Evolutionary conservation across 352 stramenopile genomes (phyloP), one percentile per base, ranked within the genome.

Genomic region (Globisporangium heterothallicum): DNA sequence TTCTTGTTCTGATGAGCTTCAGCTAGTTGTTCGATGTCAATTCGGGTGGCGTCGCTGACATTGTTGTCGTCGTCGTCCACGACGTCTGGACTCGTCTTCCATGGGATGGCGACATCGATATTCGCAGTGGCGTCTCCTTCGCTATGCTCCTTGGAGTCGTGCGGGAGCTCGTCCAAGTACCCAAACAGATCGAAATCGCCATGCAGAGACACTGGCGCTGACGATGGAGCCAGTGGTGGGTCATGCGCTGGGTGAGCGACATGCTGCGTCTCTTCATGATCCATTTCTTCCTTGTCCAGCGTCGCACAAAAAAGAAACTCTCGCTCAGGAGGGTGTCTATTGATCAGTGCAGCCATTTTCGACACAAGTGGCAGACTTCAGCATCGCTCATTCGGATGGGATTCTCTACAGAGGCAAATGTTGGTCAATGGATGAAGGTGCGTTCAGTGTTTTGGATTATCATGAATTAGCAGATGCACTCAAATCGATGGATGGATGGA

Each of bases 31-130:
- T 36, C 6, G 7, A 6, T n/a, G n/a, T n/a, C 21, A 27, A 29
- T 29, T 40, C n/a, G n/a, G 13, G 19, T 6, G 16, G 8, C 16
- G n/a, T n/a, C 18, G 16, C 10, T 58, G 42, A 10, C 25, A 21
- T 10, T 40, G n/a, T 24, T 30, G 14, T 35, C 16, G 22, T 6
- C 13, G 38, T 1, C 12, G 9, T 25, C 5, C 14, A 26, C 34
- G 6, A 40, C 5, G 24, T 35, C 8, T 13, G 40, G 16, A 13
- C 16, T 45, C 29, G 26, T 32, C 13, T 18, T 41, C 53, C 43
- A 59, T n/a, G 53, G 34, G 21, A 49, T 21, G 3, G 43, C 53
- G 34, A 53, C 53, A 13, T 53, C 53, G 26, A 59, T 59, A 35
- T 53, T 53, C 14, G 51, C 53, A 24, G 13, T 34, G 1, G 47